Conservation (phyloP, 768 basidiomycete genomes). For the Kwoniella heveanensis region DNA sequence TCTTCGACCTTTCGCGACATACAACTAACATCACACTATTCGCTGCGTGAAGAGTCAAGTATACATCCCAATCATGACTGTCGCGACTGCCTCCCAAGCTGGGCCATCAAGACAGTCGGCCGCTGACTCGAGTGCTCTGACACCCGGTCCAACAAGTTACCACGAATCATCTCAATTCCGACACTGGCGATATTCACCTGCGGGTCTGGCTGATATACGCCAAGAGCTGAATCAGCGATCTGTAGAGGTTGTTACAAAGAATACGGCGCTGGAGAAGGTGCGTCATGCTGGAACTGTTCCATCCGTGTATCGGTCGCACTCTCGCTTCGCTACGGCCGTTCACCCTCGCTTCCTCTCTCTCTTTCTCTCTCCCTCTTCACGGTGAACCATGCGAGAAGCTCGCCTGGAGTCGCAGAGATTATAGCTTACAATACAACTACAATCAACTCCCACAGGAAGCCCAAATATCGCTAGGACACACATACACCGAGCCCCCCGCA, state of each 20-base stretch:
- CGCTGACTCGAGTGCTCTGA: background rate
- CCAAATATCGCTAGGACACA: slow-evolving; percentile 42
- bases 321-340: no score
- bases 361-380: no score
- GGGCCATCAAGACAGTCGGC: slow-evolving; percentile 30
- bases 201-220: slow-evolving; percentile 66
- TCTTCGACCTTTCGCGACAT: no score
- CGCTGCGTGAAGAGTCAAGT: no score
- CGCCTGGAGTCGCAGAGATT: no score
- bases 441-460: slow-evolving; percentile 17
- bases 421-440: no score
- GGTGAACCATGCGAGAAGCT: no score
- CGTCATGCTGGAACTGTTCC: slow-evolving; percentile 13
- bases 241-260: slow-evolving; percentile 71
- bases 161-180: slow-evolving; percentile 60
- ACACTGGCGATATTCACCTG: slow-evolving; percentile 84
- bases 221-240: slow-evolving; percentile 71
- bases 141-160: slow-evolving; percentile 40
- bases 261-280: slow-evolving; percentile 81
- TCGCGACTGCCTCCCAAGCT: slow-evolving; percentile 12
- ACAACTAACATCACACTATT: no score
- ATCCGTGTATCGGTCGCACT: no score
- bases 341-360: no score
- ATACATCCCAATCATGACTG: background rate
- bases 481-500: slow-evolving; percentile 60